Evolutionary conservation across 371 early-diverging fungal species (phyloP), one percentile per base, ranked within the genome.

Genomic region (Conidiobolus incongruus): DNA sequence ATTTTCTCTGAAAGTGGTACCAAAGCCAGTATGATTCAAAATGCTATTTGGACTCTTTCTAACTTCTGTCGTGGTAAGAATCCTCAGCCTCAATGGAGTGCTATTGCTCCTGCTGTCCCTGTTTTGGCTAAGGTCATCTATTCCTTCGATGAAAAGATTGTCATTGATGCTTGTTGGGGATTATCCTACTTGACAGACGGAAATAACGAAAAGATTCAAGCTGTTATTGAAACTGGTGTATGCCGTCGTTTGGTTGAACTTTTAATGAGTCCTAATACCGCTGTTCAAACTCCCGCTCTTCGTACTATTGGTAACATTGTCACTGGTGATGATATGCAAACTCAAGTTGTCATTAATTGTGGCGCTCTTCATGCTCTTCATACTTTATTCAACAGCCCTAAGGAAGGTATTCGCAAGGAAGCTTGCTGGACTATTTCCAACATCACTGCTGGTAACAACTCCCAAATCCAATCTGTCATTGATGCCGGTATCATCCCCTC

Each of bases 381-480:
- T 15, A 57, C 68, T 21, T 70, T 94, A 40, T 74, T 95, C 20
- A 67, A 63, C 48, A 78, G 78, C 52, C 75, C 85, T 40, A 85
- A 85, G 61, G 90, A 94, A 46, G 81, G 79, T 29, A 86, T 98
- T 47, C 81, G 91, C 52, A 99, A 98, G 66, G 99, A 99, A 62
- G 94, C 98, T 15, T 98, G 99, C 72, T 99, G 99, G 99, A 92
- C 97, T 8, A 81, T 99, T 40, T 96, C 96, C 21, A 99, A 99
- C 66, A 89, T 99, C 56, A 95, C 99, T n/a, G 98, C 98, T n/a
- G 99, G 99, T 33, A 91, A 78, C 47, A 65, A 77, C n/a, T 58
- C 58, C 8, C 98, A 99, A 59, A 91, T 98, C 55, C 81, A 91
- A 59, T 73, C 71, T 28, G 84, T 98, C 23, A 87, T 99, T 53